A percentile compares a stretch with the other conserved stretches of the same genome.
These are phyloP conservation scores for Tubosaeta sp. DNA, from an alignment of 768 basidiomycete genomes.

Conservation along the genomic window DNA sequence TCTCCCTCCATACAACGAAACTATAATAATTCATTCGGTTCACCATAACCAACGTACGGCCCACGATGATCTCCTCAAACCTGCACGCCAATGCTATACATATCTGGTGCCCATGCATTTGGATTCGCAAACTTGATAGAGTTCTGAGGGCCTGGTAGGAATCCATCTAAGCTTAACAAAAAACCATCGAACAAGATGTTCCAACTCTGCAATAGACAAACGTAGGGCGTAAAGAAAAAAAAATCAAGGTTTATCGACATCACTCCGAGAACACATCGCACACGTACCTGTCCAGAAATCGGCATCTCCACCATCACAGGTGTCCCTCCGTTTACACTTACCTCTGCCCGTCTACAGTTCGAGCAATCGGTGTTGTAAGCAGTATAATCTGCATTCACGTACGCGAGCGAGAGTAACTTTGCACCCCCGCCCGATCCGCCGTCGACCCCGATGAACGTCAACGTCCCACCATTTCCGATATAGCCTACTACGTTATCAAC, in stretches of 20 bases:
- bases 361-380: conserved; percentile 5
- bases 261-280: no score
- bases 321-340: conserved; percentile 3
- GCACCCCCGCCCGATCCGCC: background rate
- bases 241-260: no score
- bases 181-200: conserved; percentile 2
- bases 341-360: conserved; percentile 6
- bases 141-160: conserved; percentile 4
- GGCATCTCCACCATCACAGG: conserved; percentile 8
- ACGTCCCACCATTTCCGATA: conserved; percentile 2
- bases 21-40: no score
- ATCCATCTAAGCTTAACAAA: conserved; percentile 6
- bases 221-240: no score
- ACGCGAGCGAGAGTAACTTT: conserved; percentile 1
- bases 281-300: conserved; percentile 3
- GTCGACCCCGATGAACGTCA: conserved; percentile 8
- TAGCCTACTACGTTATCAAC: background rate
- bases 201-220: background rate
- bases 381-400: conserved; percentile 8
- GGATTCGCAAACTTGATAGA: conserved; percentile 3
- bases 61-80: background rate
- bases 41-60: no score
- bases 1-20: no score
- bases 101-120: conserved; percentile 3
- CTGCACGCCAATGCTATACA: conserved; percentile 2